These are phyloP conservation scores for Ogataea paraovalis DNA, from an alignment of 805 yeast species.

Conservation along the genomic window DNA sequence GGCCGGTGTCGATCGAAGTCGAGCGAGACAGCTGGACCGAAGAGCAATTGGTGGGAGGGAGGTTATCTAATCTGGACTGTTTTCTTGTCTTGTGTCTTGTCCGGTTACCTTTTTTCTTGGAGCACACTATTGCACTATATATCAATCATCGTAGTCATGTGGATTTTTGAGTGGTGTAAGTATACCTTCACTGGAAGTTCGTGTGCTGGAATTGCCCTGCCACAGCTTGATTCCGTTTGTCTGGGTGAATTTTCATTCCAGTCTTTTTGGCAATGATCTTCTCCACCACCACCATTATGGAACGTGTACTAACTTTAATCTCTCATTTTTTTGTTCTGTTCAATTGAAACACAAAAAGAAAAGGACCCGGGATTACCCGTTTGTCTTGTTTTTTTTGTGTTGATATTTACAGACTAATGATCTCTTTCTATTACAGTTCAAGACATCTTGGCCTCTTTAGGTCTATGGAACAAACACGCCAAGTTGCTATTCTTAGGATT, in stretches of 20 bases:
- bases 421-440: slow-evolving; percentile 40
- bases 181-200: slow-evolving; percentile 8
- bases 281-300: no score
- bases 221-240: not conserved
- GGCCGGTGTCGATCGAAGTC: no score
- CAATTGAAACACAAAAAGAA: no score
- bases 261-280: not conserved
- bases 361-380: no score
- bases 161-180: slow-evolving; percentile 39
- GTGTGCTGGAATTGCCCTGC: not conserved
- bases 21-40: no score
- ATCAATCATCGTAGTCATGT: slow-evolving; percentile 19
- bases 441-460: slow-evolving; percentile 74
- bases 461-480: slow-evolving; percentile 92
- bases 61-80: not conserved
- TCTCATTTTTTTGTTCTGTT: no score
- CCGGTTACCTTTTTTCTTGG: not conserved
- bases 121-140: not conserved
- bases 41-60: not conserved
- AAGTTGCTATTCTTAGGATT: slow-evolving; percentile 92
- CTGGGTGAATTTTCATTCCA: not conserved
- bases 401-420: no score
- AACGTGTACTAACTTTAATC: no score
- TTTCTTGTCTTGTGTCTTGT: not conserved
- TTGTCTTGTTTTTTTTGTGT: not conserved